Evolutionary conservation across 805 yeast genomes (phyloP), one percentile per base, ranked within the genome.

Genomic region (Candida boidinii): DNA sequence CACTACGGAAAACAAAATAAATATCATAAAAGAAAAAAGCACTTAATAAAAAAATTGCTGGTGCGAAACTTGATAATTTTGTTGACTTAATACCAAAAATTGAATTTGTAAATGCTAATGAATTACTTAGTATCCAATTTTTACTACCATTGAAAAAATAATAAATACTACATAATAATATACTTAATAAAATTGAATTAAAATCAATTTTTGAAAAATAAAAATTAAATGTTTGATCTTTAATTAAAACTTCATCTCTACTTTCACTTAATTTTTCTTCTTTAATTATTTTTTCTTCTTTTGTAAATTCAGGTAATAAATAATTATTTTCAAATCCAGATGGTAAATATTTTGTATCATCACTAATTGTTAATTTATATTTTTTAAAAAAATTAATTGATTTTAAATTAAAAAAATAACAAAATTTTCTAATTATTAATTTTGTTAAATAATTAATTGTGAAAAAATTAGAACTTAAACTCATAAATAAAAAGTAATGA

Each of bases 1-100:
- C 63, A 0, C 82, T 66, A 4, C 68, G 72, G 51, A 77, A 80
- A 1, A 79, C 87, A 54, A 79, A 79, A 48, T 68, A 76, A 26
- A 76, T 62, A 48, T 79, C 87, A 49, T 79, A 79, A 26, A 70
- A 41, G 43, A 78, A 76, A 27, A 79, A 62, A 2, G 69, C 69
- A 3, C 43, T 36, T 17, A 79, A 53, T 22, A 76, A 45, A 9
- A 70, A 39, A 12, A 60, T 44, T 3, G 72, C 77, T 2, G 68
- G 54, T 32, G 55, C 60, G 45, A 76, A 69, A 27, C 61, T 65
- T 13, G 65, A 53, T 10, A 76, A 37, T 31, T 58, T 54, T 7
- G 64, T 35, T 19, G 45, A 41, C 12, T 56, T 47, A 16, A 75
- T 59, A 1, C 71, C 64, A 43, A 53, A 60, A 6, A 75, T 50